A percentile compares a stretch with the other conserved stretches of the same genome.
Evolutionary conservation across 106 monocot species (phyloP).

Genomic region (Allium fistulosum): DNA sequence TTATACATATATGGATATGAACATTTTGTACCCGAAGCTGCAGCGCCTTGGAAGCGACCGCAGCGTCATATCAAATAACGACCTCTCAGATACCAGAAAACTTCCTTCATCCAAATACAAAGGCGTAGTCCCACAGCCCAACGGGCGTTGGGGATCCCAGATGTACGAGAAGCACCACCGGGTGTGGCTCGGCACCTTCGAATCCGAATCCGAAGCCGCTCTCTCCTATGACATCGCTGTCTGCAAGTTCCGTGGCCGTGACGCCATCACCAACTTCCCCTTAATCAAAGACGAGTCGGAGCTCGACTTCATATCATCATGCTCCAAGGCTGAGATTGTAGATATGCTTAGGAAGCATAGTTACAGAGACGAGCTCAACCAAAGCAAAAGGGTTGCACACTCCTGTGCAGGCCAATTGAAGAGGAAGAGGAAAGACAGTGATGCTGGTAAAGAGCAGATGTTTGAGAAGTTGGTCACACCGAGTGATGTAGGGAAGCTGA

Average conservation of each 20-base stretch:
- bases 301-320: conserved; percentile 28
- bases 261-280: conserved; percentile 59
- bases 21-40: neutral
- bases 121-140: conserved; percentile 76
- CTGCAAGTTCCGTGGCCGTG: conserved; percentile 53
- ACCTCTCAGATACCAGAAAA: conserved; percentile 12
- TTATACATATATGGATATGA: too few relatives aligned
- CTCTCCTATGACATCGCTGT: conserved; percentile 61
- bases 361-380: conserved; percentile 54
- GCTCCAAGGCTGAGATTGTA: conserved; percentile 61
- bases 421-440: neutral
- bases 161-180: conserved; percentile 82
- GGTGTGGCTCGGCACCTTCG: conserved; percentile 72
- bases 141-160: conserved; percentile 76
- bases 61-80: conserved; percentile 10
- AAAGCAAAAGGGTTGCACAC: conserved; percentile 11
- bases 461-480: conserved; percentile 84
- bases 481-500: conserved; percentile 92
- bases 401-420: too few relatives aligned
- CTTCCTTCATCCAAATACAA: conserved; percentile 62
- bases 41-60: conserved; percentile 4
- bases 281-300: conserved; percentile 4
- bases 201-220: conserved; percentile 45
- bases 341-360: conserved; percentile 78
- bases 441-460: conserved; percentile 23